Percentiles rank a stretch among this genome's conserved stretches.
These are phyloP conservation scores for Adansonia rubrostipa DNA, from an alignment of 441 rosid species.

Conservation along the genomic window DNA sequence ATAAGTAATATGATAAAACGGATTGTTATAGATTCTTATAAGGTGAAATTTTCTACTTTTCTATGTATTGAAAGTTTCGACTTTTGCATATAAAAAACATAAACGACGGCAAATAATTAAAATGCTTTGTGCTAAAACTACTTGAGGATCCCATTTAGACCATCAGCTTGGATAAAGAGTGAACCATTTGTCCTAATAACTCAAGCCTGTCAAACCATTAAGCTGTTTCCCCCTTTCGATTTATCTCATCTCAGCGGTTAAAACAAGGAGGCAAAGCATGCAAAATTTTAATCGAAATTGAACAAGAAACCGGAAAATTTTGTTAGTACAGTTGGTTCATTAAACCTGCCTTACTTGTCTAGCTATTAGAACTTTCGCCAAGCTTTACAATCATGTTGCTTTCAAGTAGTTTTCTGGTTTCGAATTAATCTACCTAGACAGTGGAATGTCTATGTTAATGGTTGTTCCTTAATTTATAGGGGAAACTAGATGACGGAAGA, in stretches of 20 bases:
- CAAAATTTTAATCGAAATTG: neutral
- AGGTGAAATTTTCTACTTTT: neutral
- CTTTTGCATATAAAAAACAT: conserved; percentile 1
- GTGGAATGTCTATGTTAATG: neutral
- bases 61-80: conserved; percentile 8
- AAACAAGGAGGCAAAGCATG: neutral
- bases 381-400: conserved; percentile 13
- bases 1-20: neutral
- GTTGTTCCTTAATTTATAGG: conserved; percentile 48
- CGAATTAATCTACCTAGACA: conserved; percentile 10
- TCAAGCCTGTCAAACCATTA: conserved; percentile 16
- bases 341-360: neutral
- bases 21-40: neutral
- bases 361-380: neutral
- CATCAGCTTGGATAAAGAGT: neutral
- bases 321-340: neutral
- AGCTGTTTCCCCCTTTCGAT: conserved; percentile 1
- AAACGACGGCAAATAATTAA: neutral
- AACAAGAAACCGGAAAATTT: neutral
- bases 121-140: neutral
- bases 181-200: neutral
- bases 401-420: conserved; percentile 4
- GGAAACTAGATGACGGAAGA: conserved; percentile 76
- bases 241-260: neutral
- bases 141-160: neutral